A percentile compares a stretch with the other conserved stretches of the same genome.
phyloP scores from a whole-genome alignment of 257 asterid genomes.

The Salvia rosmarinus region DNA sequence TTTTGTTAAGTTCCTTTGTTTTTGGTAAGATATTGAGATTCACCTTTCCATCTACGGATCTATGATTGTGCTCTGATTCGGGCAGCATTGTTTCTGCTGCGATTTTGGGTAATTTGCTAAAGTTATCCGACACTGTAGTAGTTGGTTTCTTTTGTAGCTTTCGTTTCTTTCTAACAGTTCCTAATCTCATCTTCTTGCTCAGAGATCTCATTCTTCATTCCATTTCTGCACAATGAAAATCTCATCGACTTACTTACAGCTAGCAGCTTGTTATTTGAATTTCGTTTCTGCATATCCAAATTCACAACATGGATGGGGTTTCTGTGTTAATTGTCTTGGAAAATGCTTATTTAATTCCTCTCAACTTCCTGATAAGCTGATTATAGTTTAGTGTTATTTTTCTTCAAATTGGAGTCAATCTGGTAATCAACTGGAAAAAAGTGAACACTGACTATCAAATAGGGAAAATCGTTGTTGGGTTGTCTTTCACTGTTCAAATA shows the following conservation, averaged over 20 bases:
- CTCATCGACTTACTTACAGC: neutral
- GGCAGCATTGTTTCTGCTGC: neutral
- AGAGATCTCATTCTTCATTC: neutral
- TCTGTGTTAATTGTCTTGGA: neutral
- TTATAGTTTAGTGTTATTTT: neutral
- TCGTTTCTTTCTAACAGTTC: neutral
- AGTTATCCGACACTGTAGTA: neutral
- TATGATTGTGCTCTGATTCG: neutral
- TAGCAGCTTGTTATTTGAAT: neutral
- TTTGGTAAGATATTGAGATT: neutral
- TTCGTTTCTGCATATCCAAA: neutral
- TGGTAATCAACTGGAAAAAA: slow-evolving; percentile 8
- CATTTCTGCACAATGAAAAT: neutral
- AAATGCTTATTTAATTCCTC: neutral
- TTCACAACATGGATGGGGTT: neutral
- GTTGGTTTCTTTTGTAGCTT: neutral
- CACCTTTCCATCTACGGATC: neutral
- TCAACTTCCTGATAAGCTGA: neutral
- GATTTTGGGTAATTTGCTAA: neutral
- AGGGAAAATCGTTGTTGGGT: neutral
- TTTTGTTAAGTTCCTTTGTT: neutral
- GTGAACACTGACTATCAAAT: neutral
- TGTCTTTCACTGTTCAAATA: neutral
- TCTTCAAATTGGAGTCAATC: neutral
- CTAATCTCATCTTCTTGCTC: neutral